Base-by-base conservation (phyloP, 208 protist species). In the Wallacemonas rigidus region DNA sequence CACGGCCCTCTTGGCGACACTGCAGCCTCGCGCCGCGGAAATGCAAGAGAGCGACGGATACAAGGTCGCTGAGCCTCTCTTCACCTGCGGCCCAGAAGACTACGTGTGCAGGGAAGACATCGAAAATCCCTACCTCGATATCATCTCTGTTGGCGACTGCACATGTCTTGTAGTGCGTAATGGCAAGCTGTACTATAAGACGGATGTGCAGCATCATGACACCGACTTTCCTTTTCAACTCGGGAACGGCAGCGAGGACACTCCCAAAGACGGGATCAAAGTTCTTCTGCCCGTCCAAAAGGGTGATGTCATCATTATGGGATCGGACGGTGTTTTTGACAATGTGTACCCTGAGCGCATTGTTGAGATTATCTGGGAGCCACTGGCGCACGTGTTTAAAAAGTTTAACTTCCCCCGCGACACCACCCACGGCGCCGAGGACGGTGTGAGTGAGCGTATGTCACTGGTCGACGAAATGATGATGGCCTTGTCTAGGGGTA, bases 261-360 rank as follows among this genome's bases (percentile, higher is more conserved):
- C 71, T 2, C 86, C 88, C 2, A 68, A 65, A 43, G 73, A 77
- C 48, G 71, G 74, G 11, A 63, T 84, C 44, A 77, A 82, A 26
- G 69, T 83, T 1, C 84, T 85, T 11, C 36, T 87, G 1, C 81
- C 79, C 1, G 80, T 93, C 0, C 76, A 86, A 45, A 68, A 67
- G 15, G 86, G 88, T 2, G 88, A 93, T 53, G 11, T 93, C 1
- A 61, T 93, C 3, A 74, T 93, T 26, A 82, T 93, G 70, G 88
- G 88, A 58, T 81, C 76, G 40, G 88, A 93, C 69, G 88, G 88
- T 39, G 12, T 93, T 12, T 93, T 93, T 67, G 88, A 93, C 71
- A 93, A 93, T 39, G 15, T 93, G 9, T 93, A 90, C 57, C 69
- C 79, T 8, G 40, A 75, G 3, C 67, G 72, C 14, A 80, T 90